Percentiles rank a stretch among this genome's conserved stretches.
Conservation (phyloP, 768 basidiomycete genomes). For the Suillus hirtellus region DNA sequence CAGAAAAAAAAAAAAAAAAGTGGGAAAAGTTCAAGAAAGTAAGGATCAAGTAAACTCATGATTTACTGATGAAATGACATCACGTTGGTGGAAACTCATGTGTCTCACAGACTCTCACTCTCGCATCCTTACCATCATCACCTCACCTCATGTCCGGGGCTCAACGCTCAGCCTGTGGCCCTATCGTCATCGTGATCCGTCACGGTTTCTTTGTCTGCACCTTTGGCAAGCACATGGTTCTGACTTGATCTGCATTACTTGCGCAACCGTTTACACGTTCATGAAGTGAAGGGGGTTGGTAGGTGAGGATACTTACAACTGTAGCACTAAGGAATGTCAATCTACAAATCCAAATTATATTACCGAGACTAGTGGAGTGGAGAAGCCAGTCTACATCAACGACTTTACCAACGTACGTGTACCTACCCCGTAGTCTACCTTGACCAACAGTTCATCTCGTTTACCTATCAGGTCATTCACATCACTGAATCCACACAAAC, state of each 20-base stretch:
- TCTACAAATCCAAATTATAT: neutral
- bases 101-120: no score
- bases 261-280: neutral
- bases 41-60: no score
- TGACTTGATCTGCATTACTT: neutral
- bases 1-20: no score
- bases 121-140: neutral
- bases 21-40: no score
- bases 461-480: slow-evolving; percentile 40
- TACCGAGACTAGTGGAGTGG: neutral
- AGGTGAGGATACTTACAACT: neutral
- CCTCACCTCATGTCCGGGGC: neutral
- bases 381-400: neutral
- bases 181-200: neutral
- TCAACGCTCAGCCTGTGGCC: neutral
- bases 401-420: neutral
- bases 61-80: no score
- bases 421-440: slow-evolving; percentile 30
- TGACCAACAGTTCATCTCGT: slow-evolving; percentile 34
- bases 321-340: neutral
- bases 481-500: slow-evolving; percentile 40
- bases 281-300: neutral
- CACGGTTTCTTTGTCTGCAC: neutral
- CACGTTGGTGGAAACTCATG: neutral
- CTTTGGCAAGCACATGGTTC: neutral